phyloP scores from a whole-genome alignment of 139 green algal genomes.

The Tetraselmis striata region DNA sequence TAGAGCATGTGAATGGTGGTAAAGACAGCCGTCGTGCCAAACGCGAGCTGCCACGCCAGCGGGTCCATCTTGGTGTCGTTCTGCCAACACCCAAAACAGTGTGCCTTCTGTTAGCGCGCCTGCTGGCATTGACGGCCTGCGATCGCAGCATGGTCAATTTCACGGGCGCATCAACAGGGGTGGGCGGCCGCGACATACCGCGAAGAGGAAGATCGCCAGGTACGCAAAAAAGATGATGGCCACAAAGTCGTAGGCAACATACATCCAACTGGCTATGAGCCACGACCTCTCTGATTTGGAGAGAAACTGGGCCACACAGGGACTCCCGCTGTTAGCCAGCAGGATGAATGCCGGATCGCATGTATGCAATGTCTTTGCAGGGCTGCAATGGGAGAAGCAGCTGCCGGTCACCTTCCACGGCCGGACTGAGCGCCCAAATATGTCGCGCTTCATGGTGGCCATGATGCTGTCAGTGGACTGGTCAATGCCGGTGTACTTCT shows the following conservation, averaged over 20 bases:
- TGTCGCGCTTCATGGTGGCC: not conserved
- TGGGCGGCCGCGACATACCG: not conserved
- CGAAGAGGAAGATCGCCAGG: not conserved
- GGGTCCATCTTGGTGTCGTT: not conserved
- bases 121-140: too few species aligned
- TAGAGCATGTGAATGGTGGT: not conserved
- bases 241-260: not conserved
- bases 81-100: not conserved
- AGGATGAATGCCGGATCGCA: too few species aligned
- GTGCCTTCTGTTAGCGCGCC: too few species aligned
- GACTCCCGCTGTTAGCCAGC: too few species aligned
- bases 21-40: not conserved
- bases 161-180: too few species aligned
- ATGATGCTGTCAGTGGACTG: not conserved
- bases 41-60: not conserved
- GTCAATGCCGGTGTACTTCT: not conserved
- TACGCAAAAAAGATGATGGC: not conserved
- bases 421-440: not conserved
- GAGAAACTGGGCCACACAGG: too few species aligned
- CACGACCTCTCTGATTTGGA: not conserved
- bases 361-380: too few species aligned
- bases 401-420: not conserved
- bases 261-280: not conserved
- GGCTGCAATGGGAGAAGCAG: too few species aligned
- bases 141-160: too few species aligned